These are phyloP conservation scores for Incumbomyces delicatus DNA, from an alignment of 2,329 filamentous ascomycete species.

Conservation along the genomic window DNA sequence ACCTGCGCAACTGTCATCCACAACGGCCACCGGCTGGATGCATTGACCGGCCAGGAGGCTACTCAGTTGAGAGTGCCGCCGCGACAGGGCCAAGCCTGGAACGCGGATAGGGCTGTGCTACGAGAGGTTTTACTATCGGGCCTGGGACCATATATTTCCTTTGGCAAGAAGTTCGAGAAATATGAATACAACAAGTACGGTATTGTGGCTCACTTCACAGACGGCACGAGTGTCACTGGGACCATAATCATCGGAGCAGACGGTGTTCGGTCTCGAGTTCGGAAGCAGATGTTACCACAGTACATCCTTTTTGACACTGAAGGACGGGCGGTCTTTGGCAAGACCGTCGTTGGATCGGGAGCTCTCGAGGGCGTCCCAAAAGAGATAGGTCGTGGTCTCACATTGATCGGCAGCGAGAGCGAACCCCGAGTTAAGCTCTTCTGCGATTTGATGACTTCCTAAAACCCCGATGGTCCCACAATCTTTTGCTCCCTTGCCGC, in stretches of 20 bases:
- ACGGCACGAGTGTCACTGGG: conserved; percentile 17
- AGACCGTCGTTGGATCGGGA: conserved; percentile 23
- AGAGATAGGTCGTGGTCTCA: conserved; percentile 5
- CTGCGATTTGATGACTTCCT: conserved; percentile 6
- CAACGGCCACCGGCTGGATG: conserved; percentile 1
- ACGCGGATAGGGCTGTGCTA: conserved; percentile 28
- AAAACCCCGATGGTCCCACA: conserved; percentile 4
- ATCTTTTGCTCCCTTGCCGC: conserved; percentile 7
- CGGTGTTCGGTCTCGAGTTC: conserved; percentile 28
- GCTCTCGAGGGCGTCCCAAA: conserved; percentile 10
- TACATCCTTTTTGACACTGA: conserved; percentile 29
- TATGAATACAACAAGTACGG: conserved; percentile 19
- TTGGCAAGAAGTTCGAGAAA: conserved; percentile 24
- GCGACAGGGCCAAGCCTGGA: conserved; percentile 4
- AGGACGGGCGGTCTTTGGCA: conserved; percentile 32
- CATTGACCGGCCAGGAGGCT: conserved; percentile 2
- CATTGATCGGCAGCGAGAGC: neutral
- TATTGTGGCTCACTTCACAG: conserved; percentile 24
- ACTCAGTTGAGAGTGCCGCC: neutral
- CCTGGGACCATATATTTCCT: conserved; percentile 24
- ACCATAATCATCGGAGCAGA: conserved; percentile 19
- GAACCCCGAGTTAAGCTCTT: neutral
- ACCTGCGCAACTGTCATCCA: neutral
- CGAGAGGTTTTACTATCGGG: conserved; percentile 25
- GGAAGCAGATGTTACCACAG: conserved; percentile 30